Evolutionary conservation across 2,329 filamentous ascomycete species (phyloP), one percentile per base, ranked within the genome.

Genomic region (Beauveria asiatica): DNA sequence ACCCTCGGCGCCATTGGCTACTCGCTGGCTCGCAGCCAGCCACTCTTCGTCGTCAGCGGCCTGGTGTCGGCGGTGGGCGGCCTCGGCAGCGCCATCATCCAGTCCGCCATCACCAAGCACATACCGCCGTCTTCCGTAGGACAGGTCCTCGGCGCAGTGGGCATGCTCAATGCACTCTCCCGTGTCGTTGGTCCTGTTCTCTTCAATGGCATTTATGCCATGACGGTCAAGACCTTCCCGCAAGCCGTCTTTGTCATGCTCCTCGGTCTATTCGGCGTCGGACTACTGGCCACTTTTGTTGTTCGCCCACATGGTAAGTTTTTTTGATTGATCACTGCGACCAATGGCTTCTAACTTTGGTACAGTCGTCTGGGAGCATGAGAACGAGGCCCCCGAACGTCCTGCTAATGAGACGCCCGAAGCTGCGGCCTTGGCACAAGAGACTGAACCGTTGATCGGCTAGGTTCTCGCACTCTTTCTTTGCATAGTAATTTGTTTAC

Each of bases 21-120:
- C 69, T 78, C 87, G 0, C 72, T 92, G 50, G 82, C 85, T 0
- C 80, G 82, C 1, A 81, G 78, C 1, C 81, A 84, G 3, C 73
- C 77, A 0, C 65, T 89, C 0, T 94, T 97, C 72, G 81, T 90
- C 3, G 63, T 84, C 0, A 88, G 86, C 19, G 93, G 90, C 52
- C 78, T 90, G 49, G 67, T 92, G 19, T 87, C 90, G 1, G 82
- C 90, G 0, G 75, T 95, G 44, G 93, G 93, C 25, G 92, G 92
- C 1, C 86, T 97, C 50, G 92, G 88, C 0, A 88, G 87, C 41
- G 92, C 94, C 1, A 94, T 90, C 0, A 79, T 96, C 54, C 91
- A 96, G 69, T 87, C 89, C 1, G 83, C 88, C 0, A 77, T 97
- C 55, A 97, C 92, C 21, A 97, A 97, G 70, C 94, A 97, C 71